Evolutionary conservation across 768 basidiomycete genomes (phyloP), one percentile per base, ranked within the genome.

Genomic region (Hericium rajendrae): DNA sequence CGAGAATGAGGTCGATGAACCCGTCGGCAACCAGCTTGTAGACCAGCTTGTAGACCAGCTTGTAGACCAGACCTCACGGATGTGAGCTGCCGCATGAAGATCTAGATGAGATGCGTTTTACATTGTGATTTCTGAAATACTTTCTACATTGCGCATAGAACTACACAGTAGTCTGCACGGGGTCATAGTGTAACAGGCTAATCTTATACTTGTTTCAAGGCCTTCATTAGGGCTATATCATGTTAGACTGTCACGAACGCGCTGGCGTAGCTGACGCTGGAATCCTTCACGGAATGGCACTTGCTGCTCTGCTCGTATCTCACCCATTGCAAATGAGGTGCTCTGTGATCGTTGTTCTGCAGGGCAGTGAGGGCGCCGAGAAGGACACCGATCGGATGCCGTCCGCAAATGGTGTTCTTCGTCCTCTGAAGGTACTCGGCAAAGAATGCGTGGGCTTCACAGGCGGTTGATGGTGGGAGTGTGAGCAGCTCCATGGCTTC

Each of bases 191-290:
- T 46, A 13, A 56, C 11, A 18, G 15, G 4, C 20, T 57, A 16
- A 13, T 32, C 8, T 20, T 12, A 46, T 48, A 16, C 37, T 24
- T 22, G 16, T n/a, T 18, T 6, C 54, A 10, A 20, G 11, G 13
- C 16, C n/a, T 13, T 24, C 43, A 24, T 20, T 38, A 13, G 41
- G 18, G 18, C 2, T 48, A 20, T 15, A 39, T 22, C 20, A 56
- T 37, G 13, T 59, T 75, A 87, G 69, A 91, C 80, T 38, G 74
- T 77, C 48, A 91, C 72, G 72, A 84, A 93, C 32, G 86, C 97
- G 68, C 94, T 95, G 8, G 94, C 94, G 67, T 99, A 99, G 70
- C 93, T 95, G 20, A 99, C 97, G 67, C 95, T 97, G 38, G 88
- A 91, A 69, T 94, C 91, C 50, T 75, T 71, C 55, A 88, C 66